These are phyloP conservation scores for Yamadazyma jaroonii DNA, from an alignment of 1,139 yeast genomes.

Conservation along the genomic window DNA sequence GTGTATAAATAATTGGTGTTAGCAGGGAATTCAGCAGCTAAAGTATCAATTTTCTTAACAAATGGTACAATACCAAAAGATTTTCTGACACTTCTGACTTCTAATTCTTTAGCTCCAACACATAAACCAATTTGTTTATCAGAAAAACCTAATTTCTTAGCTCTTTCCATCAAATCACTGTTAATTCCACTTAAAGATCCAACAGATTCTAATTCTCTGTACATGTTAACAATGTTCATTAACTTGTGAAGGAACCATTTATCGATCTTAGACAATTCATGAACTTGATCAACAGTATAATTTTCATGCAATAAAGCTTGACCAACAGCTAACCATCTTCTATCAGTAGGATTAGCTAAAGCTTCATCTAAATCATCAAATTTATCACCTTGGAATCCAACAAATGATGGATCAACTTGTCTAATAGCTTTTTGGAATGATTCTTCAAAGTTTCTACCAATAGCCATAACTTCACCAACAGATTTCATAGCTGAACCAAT, in stretches of 20 bases:
- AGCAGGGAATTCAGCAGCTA: slow-evolving; percentile 99
- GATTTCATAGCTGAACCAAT: slow-evolving; percentile 98
- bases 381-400: slow-evolving; percentile 90
- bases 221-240: slow-evolving; percentile 86
- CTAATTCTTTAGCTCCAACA: slow-evolving; percentile 67
- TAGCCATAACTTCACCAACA: slow-evolving; percentile 99
- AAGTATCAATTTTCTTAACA: slow-evolving; percentile 94
- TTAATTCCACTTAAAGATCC: slow-evolving; percentile 59
- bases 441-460: slow-evolving; percentile 97
- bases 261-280: slow-evolving; percentile 87
- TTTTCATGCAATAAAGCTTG: slow-evolving; percentile 90
- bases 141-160: slow-evolving; percentile 93
- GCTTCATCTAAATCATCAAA: slow-evolving; percentile 78
- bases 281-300: slow-evolving; percentile 88
- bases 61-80: slow-evolving; percentile 80
- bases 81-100: slow-evolving; percentile 78
- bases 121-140: slow-evolving; percentile 88
- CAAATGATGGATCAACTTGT: slow-evolving; percentile 87
- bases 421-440: slow-evolving; percentile 97
- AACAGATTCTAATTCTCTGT: slow-evolving; percentile 68
- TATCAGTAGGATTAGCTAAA: slow-evolving; percentile 88
- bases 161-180: slow-evolving; percentile 67
- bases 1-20: slow-evolving; percentile 93
- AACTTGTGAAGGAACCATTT: slow-evolving; percentile 94
- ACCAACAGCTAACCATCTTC: slow-evolving; percentile 98